Conservation (phyloP, 2,329 filamentous ascomycete genomes). For the Cladosporium sp. region DNA sequence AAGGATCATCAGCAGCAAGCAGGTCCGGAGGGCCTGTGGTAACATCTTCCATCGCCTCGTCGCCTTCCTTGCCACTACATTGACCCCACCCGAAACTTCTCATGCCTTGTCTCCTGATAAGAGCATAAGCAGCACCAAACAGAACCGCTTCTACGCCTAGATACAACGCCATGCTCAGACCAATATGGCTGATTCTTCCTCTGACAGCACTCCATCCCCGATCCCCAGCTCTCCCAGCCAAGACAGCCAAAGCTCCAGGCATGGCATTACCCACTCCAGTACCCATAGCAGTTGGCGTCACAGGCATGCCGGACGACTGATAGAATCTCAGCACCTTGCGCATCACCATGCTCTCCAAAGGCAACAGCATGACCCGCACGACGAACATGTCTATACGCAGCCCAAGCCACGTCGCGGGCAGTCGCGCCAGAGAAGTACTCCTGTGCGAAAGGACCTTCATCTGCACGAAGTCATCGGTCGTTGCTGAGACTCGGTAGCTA, state of each 20-base stretch:
- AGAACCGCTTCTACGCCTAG: constrained; percentile 22
- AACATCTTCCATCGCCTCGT: background rate
- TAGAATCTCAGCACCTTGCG: constrained; percentile 26
- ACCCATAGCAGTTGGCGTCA: constrained; percentile 1
- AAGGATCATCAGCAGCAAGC: background rate
- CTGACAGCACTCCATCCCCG: background rate
- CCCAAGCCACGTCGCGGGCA: constrained; percentile 27
- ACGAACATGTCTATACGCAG: constrained; percentile 27
- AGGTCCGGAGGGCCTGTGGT: background rate
- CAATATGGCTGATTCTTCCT: constrained; percentile 25
- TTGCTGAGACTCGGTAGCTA: background rate
- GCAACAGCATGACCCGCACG: constrained; percentile 26
- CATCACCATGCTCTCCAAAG: constrained; percentile 29
- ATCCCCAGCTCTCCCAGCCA: background rate
- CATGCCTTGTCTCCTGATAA: constrained; percentile 24
- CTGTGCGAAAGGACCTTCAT: constrained; percentile 1
- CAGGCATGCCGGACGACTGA: constrained; percentile 21
- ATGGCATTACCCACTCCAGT: background rate
- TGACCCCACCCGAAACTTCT: constrained; percentile 26
- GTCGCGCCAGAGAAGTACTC: constrained; percentile 26
- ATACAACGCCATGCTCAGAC: constrained; percentile 27
- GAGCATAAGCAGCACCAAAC: constrained; percentile 26
- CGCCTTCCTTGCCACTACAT: background rate
- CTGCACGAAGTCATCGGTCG: background rate
- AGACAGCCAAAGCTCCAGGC: background rate